Conservation (phyloP, 2,329 filamentous ascomycete genomes). For the Fusarium virguliforme region DNA sequence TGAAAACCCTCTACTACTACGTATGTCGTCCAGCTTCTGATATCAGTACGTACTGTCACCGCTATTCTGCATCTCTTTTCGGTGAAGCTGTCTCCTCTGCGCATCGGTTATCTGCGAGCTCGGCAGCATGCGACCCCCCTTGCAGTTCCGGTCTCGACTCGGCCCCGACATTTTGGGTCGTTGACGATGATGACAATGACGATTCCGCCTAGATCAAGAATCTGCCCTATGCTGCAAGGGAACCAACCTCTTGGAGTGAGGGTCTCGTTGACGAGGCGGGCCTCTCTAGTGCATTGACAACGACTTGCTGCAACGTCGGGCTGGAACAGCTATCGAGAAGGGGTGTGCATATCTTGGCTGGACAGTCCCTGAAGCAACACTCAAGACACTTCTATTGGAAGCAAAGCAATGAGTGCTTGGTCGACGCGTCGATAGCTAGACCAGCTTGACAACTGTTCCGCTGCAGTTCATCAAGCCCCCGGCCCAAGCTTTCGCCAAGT, state of each 20-base stretch:
- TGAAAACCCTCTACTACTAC: background rate
- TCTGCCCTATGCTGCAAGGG: slow-evolving; percentile 6
- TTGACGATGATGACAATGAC: background rate
- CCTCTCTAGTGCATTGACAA: slow-evolving; percentile 1
- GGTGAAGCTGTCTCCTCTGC: background rate
- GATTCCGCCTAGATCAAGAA: slow-evolving; percentile 3
- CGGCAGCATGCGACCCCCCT: slow-evolving; percentile 1
- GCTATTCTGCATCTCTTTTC: slow-evolving; percentile 29
- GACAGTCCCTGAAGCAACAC: background rate
- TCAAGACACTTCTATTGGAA: background rate
- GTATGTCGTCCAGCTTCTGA: background rate
- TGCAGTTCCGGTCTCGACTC: background rate
- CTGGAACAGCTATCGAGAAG: background rate
- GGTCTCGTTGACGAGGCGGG: slow-evolving; percentile 2
- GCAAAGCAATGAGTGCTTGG: background rate
- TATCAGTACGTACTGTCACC: slow-evolving; percentile 45
- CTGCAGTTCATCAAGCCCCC: slow-evolving; percentile 8
- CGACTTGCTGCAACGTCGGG: slow-evolving; percentile 1
- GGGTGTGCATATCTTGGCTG: slow-evolving; percentile 6
- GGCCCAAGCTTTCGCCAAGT: slow-evolving; percentile 19
- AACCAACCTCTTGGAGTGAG: background rate
- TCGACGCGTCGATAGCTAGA: background rate
- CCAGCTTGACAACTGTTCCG: background rate
- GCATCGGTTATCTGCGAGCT: background rate
- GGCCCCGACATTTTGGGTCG: background rate